phyloP scores from a whole-genome alignment of 2,329 filamentous ascomycete species.

The Trichoderma cornu-damae region DNA sequence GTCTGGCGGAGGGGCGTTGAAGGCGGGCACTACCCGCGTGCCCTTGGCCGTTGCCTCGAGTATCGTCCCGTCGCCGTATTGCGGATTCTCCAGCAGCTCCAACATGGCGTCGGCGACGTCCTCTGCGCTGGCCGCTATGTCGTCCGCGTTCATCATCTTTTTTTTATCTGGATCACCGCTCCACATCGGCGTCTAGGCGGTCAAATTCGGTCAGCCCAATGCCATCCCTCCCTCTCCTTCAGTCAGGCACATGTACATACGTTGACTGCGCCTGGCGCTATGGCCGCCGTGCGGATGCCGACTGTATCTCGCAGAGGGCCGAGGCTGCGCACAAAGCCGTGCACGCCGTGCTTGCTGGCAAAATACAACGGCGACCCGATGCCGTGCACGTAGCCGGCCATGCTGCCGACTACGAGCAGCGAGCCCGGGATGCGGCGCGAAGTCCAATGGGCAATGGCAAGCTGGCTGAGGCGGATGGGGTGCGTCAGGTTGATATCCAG shows the following conservation, averaged over 20 bases:
- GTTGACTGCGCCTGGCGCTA: not conserved
- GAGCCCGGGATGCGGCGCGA: not conserved
- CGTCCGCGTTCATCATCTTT: not conserved
- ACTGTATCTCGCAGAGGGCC: not conserved
- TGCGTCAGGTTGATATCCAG: not conserved
- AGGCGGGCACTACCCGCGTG: not conserved
- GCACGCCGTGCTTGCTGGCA: slow-evolving; percentile 1
- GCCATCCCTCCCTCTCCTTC: too few relatives aligned
- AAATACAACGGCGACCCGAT: not conserved
- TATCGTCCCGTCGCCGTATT: not conserved
- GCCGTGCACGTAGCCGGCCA: not conserved
- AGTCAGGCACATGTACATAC: not conserved
- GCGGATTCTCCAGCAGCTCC: not conserved
- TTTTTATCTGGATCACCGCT: not conserved
- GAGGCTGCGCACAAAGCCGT: not conserved
- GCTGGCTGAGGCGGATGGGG: not conserved
- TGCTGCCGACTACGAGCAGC: not conserved
- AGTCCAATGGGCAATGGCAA: not conserved
- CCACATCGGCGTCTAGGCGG: not conserved
- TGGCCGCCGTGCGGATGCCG: not conserved
- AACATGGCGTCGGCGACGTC: not conserved
- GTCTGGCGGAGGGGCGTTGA: not conserved
- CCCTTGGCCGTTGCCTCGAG: not conserved
- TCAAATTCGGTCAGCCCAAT: not conserved
- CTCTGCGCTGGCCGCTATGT: not conserved